Evolutionary conservation across 345 rosid species (phyloP).

Genomic region (Cardamine occulta): DNA sequence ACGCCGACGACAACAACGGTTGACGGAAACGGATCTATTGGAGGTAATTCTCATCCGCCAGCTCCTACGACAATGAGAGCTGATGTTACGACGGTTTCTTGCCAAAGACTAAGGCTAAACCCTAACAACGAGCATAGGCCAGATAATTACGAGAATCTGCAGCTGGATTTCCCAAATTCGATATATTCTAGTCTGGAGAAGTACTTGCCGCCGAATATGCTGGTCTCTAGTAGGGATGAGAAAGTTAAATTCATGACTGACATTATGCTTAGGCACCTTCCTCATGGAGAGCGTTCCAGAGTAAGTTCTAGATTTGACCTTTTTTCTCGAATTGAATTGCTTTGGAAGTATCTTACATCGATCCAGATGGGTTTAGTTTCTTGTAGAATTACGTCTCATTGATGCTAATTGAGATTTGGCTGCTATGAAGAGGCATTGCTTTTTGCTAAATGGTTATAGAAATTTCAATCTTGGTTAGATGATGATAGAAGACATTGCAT

Average conservation of each 20-base stretch:
- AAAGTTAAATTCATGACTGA: conserved; percentile 77
- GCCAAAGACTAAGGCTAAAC: conserved; percentile 62
- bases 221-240: conserved; percentile 57
- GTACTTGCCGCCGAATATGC: conserved; percentile 70
- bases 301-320: conserved; percentile 43
- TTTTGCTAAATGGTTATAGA: not conserved
- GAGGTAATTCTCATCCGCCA: conserved; percentile 15
- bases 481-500: not conserved
- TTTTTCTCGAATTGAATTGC: not conserved
- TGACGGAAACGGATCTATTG: conserved; percentile 50
- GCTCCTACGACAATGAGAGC: conserved; percentile 10
- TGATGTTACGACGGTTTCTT: conserved; percentile 15
- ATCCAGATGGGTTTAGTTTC: not conserved
- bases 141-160: conserved; percentile 78
- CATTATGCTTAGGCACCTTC: conserved; percentile 74
- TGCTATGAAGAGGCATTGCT: not conserved
- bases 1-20: conserved; percentile 5
- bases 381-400: not conserved
- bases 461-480: conserved; percentile 13
- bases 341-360: not conserved
- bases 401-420: conserved; percentile 1
- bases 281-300: conserved; percentile 77
- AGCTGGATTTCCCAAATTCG: conserved; percentile 65
- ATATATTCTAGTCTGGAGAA: conserved; percentile 77
- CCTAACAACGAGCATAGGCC: conserved; percentile 75